Evolutionary conservation across 768 basidiomycete species (phyloP).

Genomic region (Lentinula sp.): DNA sequence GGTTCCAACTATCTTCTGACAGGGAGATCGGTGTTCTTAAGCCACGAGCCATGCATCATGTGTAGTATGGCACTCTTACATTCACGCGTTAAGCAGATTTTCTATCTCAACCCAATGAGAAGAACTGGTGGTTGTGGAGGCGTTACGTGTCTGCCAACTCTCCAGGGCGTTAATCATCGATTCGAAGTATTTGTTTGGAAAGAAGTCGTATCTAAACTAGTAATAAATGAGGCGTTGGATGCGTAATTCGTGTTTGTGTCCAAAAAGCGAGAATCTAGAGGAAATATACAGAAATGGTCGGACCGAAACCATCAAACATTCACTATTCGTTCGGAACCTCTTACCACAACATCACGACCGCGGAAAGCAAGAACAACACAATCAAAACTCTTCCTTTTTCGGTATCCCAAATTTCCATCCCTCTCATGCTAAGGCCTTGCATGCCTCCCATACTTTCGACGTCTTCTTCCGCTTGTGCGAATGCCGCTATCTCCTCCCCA

Average conservation of each 20-base stretch:
- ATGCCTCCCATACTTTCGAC: conserved; percentile 1
- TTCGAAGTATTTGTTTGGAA: conserved; percentile 72
- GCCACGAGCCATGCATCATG: conserved; percentile 98
- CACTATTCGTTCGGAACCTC: neutral
- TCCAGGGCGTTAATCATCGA: conserved; percentile 87
- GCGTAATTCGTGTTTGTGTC: conserved; percentile 19
- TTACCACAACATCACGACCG: neutral
- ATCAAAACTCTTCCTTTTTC: neutral
- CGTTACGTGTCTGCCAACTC: conserved; percentile 63
- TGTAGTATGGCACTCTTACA: conserved; percentile 96
- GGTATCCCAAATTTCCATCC: conserved; percentile 1
- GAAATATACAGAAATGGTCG: too few relatives aligned
- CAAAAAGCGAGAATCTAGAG: neutral
- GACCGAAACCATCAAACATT: neutral
- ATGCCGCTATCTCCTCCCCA: neutral
- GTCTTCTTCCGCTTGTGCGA: neutral
- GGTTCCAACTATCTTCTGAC: conserved; percentile 88
- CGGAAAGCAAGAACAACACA: neutral
- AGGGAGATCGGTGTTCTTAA: conserved; percentile 75
- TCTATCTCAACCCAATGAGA: conserved; percentile 67
- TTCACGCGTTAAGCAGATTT: conserved; percentile 85
- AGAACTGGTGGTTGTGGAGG: conserved; percentile 87
- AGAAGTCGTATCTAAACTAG: conserved; percentile 6
- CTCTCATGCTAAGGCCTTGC: conserved; percentile 3
- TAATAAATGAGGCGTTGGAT: conserved; percentile 23